Base-by-base conservation (phyloP, 306 rosid species). In the Casuarina glauca region DNA sequence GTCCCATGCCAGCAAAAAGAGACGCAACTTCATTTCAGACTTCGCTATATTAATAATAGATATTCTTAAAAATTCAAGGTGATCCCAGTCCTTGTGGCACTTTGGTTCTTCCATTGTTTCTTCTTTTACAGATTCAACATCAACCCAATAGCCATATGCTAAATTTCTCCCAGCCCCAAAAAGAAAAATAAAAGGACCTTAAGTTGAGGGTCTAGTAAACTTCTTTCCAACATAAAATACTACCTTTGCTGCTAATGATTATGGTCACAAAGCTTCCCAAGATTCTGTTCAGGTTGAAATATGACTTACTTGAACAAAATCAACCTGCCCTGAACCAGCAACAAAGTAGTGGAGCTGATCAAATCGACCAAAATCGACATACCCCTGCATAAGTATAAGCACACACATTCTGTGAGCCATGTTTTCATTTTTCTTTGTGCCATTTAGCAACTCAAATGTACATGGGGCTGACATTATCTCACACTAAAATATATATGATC, bases 281-380 rank as follows among this genome's bases (percentile, higher is more conserved):
- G 2, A 13, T 62, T 19, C 16, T 58, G 64, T 62, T 12, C 19
- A 12, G n/a, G 9, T 63, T 63, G 45, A 66, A 67, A 52, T 26
- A 70, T 20, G 55, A 67, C 97, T 89, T 86, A 95, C 97, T 86
- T 95, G 99, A 70, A 93, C 87, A 82, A 84, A 95, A 84, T 91
- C 85, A 42, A 76, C 85, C 67, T 86, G 84, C 75, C 89, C 93
- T n/a, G 90, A 88, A 84, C 93, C 91, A 82, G 97, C 76, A 79
- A 90, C 90, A 67, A 95, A 93, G 86, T 89, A 80, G 87, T 88
- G 88, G 79, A 76, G 83, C 73, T 50, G 82, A 77, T 90, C 96
- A 80, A 86, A 95, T 69, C 96, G 94, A 58, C 97, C 97, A 73
- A 89, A 95, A 87, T 86, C 90, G 70, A 93, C 89, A 81, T 93